Evolutionary conservation across 257 asterid genomes (phyloP).

Genomic region (Solanum clarkiae): DNA sequence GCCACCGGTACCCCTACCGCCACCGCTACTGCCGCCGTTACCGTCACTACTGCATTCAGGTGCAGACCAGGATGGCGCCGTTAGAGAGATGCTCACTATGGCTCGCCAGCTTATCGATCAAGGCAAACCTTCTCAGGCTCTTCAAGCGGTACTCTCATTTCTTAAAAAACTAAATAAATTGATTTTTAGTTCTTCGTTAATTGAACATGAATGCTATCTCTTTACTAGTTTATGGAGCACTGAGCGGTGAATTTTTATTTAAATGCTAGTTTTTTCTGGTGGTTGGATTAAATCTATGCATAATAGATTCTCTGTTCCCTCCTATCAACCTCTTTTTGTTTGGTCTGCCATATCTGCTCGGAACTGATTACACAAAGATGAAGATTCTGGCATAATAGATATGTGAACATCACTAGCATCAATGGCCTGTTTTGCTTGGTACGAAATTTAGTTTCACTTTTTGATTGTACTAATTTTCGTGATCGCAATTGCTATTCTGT

Average conservation of each 20-base stretch:
- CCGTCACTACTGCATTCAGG: conserved; percentile 3
- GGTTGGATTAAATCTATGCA: no score
- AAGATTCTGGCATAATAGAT: background rate
- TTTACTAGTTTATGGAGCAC: background rate
- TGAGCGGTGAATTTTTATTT: background rate
- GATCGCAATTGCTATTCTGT: background rate
- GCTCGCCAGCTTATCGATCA: conserved; percentile 75
- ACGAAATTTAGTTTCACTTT: background rate
- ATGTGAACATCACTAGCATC: background rate
- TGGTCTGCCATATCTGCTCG: background rate
- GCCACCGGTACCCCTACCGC: background rate
- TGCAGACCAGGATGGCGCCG: conserved; percentile 28
- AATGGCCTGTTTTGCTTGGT: background rate
- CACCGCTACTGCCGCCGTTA: background rate
- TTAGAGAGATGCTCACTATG: conserved; percentile 38
- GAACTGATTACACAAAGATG: background rate
- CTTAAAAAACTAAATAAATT: background rate
- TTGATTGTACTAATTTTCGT: background rate
- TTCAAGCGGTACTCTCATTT: conserved; percentile 51
- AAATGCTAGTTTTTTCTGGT: background rate
- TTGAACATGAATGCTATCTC: background rate
- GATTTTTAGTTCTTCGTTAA: background rate
- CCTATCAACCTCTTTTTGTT: background rate
- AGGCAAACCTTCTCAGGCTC: conserved; percentile 81
- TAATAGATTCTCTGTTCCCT: no score